Conservation (phyloP, 2,329 filamentous ascomycete genomes). For the Fusarium caatingaense region DNA sequence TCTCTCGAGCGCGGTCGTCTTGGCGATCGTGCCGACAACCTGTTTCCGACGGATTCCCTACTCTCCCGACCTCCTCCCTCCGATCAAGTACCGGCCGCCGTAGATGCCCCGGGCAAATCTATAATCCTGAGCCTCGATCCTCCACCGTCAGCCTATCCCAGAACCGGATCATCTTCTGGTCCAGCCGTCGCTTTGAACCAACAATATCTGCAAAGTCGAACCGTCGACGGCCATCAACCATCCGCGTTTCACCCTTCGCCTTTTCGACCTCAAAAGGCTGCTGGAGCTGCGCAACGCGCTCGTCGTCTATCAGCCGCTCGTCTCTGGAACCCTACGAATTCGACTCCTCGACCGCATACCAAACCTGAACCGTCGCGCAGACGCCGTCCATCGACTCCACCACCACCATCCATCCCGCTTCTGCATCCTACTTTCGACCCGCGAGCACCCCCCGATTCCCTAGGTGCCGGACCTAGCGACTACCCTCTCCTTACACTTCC, state of each 20-base stretch:
- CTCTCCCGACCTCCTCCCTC: constrained; percentile 48
- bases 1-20: constrained; percentile 56
- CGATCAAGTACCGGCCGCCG: constrained; percentile 43
- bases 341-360: constrained; percentile 60
- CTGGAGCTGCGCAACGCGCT: constrained; percentile 47
- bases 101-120: constrained; percentile 47
- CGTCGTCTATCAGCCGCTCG: constrained; percentile 60
- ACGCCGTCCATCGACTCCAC: constrained; percentile 65
- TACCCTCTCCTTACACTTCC: constrained; percentile 64
- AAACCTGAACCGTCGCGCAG: constrained; percentile 44
- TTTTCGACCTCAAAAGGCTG: constrained; percentile 58
- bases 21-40: constrained; percentile 57
- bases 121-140: constrained; percentile 47
- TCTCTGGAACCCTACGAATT: constrained; percentile 72
- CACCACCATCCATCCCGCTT: constrained; percentile 63
- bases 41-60: constrained; percentile 63
- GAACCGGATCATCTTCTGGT: constrained; percentile 29
- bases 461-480: constrained; percentile 57
- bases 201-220: constrained; percentile 14
- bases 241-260: constrained; percentile 45
- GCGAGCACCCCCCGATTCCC: constrained; percentile 52
- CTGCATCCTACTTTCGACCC: constrained; percentile 57
- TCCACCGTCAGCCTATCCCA: constrained; percentile 50
- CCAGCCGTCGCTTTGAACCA: constrained; percentile 40
- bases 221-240: constrained; percentile 31